Base-by-base conservation (phyloP, 345 rosid species). In the Carallia pectinifolia region DNA sequence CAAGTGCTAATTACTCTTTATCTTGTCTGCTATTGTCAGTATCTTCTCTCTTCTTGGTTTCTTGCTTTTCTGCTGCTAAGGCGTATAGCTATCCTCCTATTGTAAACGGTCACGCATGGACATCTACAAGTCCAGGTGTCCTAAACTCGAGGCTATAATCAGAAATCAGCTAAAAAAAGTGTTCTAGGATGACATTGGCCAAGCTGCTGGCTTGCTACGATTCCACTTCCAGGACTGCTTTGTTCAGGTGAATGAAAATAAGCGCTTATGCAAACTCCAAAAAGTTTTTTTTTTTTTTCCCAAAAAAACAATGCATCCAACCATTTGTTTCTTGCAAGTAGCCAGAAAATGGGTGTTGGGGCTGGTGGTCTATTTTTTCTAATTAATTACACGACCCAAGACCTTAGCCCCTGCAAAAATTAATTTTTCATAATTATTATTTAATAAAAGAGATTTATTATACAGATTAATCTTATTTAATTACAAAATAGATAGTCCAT, bases 181-280 rank as follows among this genome's bases (percentile, higher is more conserved):
- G 7, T 85, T 93, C 80, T 80, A 79, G 75, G 71, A 78, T 17
- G 98, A 93, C 39, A 81, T 88, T 44, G 98, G 90, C 67, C 92
- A 82, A 65, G 98, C 97, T 62, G 98, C 98, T 19, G 98, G 90
- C 61, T 76, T 90, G 64, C 92, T 93, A 44, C 96, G 98, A 69
- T 85, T 93, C 68, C 96, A 89, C 75, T 93, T 93, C 82, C 98
- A 93, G 38, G 97, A 93, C 71, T 93, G 98, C 90, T 93, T 91
- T 61, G 98, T 93, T 66, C 86, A 85, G 97, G 98, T 89, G 59
- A 23, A 18, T 10, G 48, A 40, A 40, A 9, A 40, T 40, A 10
- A 23, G 23, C 23, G 23, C 23, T 23, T 23, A 23, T 23, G 23
- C 23, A 23, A 23, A 23, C 23, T 23, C 23, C 23, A 23, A 23